phyloP scores from a whole-genome alignment of 1,284 basidiomycete species.

The Chondrostereum purpureum region DNA sequence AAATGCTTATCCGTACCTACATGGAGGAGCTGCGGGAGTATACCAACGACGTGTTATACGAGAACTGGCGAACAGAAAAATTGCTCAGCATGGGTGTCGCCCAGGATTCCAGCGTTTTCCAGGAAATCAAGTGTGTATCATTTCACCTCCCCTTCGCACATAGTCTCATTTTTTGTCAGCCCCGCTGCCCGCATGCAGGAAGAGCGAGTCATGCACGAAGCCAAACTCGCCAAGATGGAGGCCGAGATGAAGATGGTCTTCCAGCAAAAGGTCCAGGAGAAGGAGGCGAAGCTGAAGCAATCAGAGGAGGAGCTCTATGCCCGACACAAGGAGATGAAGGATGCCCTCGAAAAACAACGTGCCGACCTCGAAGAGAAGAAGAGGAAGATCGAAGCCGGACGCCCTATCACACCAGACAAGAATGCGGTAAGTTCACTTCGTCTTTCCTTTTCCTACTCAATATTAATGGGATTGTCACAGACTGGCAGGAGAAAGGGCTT shows the following conservation, averaged over 20 bases:
- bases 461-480: conserved; percentile 24
- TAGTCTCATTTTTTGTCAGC: conserved; percentile 35
- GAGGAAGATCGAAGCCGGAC: conserved; percentile 88
- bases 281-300: conserved; percentile 96
- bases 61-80: conserved; percentile 95
- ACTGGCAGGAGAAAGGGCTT: conserved; percentile 72
- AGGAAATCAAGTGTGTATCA: conserved; percentile 86
- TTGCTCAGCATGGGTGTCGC: conserved; percentile 92
- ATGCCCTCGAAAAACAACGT: conserved; percentile 95
- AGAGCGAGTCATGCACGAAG: conserved; percentile 89
- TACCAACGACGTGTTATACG: conserved; percentile 90
- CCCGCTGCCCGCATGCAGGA: conserved; percentile 93
- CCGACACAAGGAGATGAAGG: conserved; percentile 98
- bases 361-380: conserved; percentile 97
- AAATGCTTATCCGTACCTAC: conserved; percentile 96
- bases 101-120: conserved; percentile 95
- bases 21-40: conserved; percentile 97
- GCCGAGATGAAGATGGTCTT: conserved; percentile 99
- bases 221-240: conserved; percentile 98
- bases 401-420: conserved; percentile 95
- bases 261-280: conserved; percentile 98
- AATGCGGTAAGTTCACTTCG: conserved; percentile 44
- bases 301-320: conserved; percentile 97
- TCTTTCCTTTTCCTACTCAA: conserved; percentile 11
- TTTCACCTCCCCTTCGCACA: conserved; percentile 1